Percentiles rank a stretch among this genome's conserved stretches.
These are phyloP conservation scores for Mucor irregularis DNA, from an alignment of 371 early-diverging fungal species.

Conservation along the genomic window DNA sequence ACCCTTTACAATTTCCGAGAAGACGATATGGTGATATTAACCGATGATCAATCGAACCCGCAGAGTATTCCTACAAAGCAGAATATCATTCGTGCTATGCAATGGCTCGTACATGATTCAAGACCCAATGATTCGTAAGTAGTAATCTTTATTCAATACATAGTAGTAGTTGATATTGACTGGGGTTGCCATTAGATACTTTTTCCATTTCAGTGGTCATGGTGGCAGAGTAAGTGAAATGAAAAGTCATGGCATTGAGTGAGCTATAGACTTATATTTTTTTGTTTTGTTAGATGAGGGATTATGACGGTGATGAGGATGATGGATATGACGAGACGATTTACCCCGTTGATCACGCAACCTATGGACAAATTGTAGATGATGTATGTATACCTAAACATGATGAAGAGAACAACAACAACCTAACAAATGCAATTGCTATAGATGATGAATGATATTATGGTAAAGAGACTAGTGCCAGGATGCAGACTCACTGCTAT, in stretches of 20 bases:
- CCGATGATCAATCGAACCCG: constrained; percentile 77
- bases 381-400: no score
- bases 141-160: no score
- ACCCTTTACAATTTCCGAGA: constrained; percentile 64
- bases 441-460: constrained; percentile 71
- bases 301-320: constrained; percentile 77
- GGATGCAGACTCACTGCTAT: constrained; percentile 80
- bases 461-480: constrained; percentile 79
- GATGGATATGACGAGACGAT: constrained; percentile 66
- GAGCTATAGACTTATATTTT: no score
- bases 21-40: constrained; percentile 75
- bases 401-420: no score
- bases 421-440: no score
- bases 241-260: no score
- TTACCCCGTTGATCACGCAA: constrained; percentile 79
- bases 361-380: constrained; percentile 79
- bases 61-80: constrained; percentile 70
- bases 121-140: constrained; percentile 74
- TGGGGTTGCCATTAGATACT: no score
- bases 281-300: constrained; percentile 31
- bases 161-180: no score
- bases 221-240: constrained; percentile 58
- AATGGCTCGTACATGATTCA: constrained; percentile 85
- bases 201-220: constrained; percentile 91
- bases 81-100: constrained; percentile 84